Base-by-base conservation (phyloP, 2,329 filamentous ascomycete genomes). In the Apiospora phragmitis region DNA sequence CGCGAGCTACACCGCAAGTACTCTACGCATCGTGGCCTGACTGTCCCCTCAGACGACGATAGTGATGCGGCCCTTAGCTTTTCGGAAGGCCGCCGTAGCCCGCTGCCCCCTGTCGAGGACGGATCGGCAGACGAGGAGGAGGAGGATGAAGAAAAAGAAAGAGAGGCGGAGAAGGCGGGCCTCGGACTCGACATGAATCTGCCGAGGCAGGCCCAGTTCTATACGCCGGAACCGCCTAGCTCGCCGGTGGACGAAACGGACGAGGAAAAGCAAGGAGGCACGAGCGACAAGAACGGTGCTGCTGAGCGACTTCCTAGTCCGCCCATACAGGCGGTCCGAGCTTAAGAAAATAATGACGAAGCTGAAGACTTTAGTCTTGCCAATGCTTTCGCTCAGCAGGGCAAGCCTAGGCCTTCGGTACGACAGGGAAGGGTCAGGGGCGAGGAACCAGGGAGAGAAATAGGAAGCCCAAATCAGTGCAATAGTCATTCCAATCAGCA, bases 1-100 rank as follows among this genome's bases (percentile, higher is more conserved):
- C 85, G 88, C 49, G 88, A 91, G 49, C 81, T 91, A 42, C 88
- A 91, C 75, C 83, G 87, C 59, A 90, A 88, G 74, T 90, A 88
- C 77, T 87, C 88, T 1, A 81, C 83, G 38, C 81, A 84, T 59
- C 82, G 82, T 21, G 84, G 83, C 69, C 78, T 88, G 43, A 80
- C 81, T 1, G 80, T 87, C 38, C 86, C 85, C 2, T 88, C 85
- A 1, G 88, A 89, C 70, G 87, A 87, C 12, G 89, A 90, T 73
- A 90, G 88, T 72, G 89, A 91, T 72, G 85, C 83, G 4, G 89
- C 88, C 0, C 76, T 88, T 21, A 91, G 88, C 77, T 86, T 89
- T 72, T 90, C 88, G 0, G 90, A 91, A 21, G 89, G 88, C 1
- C 82, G 85, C 35, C 83, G 85, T 69, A 88, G 88, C 21, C 88